These are phyloP conservation scores for Ganoderma sinense DNA, from an alignment of 1,284 basidiomycete genomes.

Conservation along the genomic window DNA sequence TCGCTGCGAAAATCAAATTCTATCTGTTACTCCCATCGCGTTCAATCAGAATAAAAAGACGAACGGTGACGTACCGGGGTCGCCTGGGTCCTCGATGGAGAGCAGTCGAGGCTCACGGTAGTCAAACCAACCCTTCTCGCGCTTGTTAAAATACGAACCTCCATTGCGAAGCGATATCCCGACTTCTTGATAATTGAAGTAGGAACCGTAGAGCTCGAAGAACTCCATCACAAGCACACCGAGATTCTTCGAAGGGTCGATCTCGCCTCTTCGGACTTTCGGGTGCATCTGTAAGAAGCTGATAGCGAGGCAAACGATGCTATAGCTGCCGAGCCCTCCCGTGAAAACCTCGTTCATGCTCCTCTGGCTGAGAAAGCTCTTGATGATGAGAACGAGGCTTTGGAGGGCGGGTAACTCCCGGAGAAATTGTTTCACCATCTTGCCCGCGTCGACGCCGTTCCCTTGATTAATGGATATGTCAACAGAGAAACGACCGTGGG, in stretches of 20 bases:
- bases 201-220: constrained; percentile 93
- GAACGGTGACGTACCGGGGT: constrained; percentile 70
- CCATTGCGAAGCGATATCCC: constrained; percentile 90
- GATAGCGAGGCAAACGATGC: constrained; percentile 92
- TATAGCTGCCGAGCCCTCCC: constrained; percentile 94
- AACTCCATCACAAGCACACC: constrained; percentile 96
- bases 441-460: constrained; percentile 85
- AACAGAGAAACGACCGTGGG: constrained; percentile 80
- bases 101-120: constrained; percentile 68
- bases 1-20: constrained; percentile 57
- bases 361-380: constrained; percentile 89
- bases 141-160: constrained; percentile 87
- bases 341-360: constrained; percentile 98
- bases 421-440: constrained; percentile 86
- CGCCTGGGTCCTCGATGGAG: constrained; percentile 95
- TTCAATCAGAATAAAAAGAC: not conserved
- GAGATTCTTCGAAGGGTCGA: constrained; percentile 87
- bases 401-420: constrained; percentile 79
- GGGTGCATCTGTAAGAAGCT: constrained; percentile 98
- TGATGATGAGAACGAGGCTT: constrained; percentile 86
- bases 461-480: constrained; percentile 92
- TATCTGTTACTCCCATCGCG: constrained; percentile 8
- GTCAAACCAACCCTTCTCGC: constrained; percentile 81
- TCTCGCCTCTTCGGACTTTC: constrained; percentile 88
- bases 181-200: constrained; percentile 92